Conservation (phyloP, 352 stramenopile genomes). For the Halophytophthora batemanensis region DNA sequence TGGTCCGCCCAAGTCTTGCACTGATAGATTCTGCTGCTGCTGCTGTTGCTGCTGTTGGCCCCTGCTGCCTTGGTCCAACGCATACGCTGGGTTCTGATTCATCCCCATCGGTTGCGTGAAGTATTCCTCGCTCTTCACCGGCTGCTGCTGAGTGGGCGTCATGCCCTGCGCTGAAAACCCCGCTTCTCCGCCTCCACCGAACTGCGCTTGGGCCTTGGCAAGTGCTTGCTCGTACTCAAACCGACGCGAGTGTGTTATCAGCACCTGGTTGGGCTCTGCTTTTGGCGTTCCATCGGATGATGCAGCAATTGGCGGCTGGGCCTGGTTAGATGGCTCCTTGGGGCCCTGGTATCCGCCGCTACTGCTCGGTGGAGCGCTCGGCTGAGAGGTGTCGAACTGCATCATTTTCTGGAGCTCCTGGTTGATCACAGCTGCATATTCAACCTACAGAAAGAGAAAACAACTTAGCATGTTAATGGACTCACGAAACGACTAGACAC, state of each 20-base stretch:
- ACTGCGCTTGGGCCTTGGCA: conserved; percentile 24
- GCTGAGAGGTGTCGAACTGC: conserved; percentile 38
- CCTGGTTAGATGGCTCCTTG: conserved; percentile 10
- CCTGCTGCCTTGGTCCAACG: conserved; percentile 7
- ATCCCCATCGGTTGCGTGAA: conserved; percentile 42
- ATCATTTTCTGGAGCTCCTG: conserved; percentile 65
- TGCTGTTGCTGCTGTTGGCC: conserved; percentile 17
- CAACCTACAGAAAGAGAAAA: conserved; percentile 24
- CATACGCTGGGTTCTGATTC: conserved; percentile 25
- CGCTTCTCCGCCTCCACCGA: neutral
- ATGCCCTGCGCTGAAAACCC: neutral
- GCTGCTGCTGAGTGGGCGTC: conserved; percentile 16
- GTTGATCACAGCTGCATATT: conserved; percentile 55
- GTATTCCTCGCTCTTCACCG: conserved; percentile 25
- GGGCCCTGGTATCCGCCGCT: conserved; percentile 14
- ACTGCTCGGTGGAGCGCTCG: conserved; percentile 10
- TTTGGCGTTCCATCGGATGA: conserved; percentile 15
- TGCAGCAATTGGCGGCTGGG: conserved; percentile 3
- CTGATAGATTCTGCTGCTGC: conserved; percentile 10
- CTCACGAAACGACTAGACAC: conserved; percentile 4
- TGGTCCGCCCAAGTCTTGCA: conserved; percentile 14
- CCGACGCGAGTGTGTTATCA: conserved; percentile 23
- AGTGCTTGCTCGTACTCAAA: conserved; percentile 34
- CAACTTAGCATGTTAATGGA: conserved; percentile 4
- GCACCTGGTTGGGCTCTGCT: conserved; percentile 8